phyloP scores from a whole-genome alignment of 345 rosid genomes.

The Ceriops tagal region DNA sequence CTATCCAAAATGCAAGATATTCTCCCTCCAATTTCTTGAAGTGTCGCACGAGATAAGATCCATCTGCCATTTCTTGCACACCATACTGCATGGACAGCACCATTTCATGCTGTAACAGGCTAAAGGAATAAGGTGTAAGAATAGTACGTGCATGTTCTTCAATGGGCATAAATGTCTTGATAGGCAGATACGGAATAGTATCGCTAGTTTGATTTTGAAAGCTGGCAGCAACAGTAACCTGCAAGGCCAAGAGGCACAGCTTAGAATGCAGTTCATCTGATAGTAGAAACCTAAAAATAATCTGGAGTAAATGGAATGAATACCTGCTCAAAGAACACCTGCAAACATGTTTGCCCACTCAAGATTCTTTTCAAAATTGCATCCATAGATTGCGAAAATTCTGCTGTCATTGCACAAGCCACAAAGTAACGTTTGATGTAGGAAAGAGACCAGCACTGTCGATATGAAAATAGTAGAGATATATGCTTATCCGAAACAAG shows the following conservation, averaged over 20 bases:
- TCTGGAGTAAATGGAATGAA: background rate
- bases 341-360: constrained; percentile 60
- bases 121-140: constrained; percentile 80
- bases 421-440: constrained; percentile 59
- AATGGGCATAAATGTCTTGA: constrained; percentile 74
- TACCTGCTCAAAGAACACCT: constrained; percentile 81
- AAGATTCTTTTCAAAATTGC: constrained; percentile 54
- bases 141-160: constrained; percentile 78
- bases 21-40: constrained; percentile 84
- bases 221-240: constrained; percentile 60
- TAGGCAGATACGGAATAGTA: constrained; percentile 41
- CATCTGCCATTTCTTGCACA: constrained; percentile 69
- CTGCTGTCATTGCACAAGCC: constrained; percentile 64
- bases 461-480: constrained; percentile 57
- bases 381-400: constrained; percentile 58
- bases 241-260: constrained; percentile 25
- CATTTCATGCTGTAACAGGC: constrained; percentile 65
- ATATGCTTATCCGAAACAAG: constrained; percentile 78
- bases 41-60: constrained; percentile 70
- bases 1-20: constrained; percentile 61
- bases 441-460: constrained; percentile 67
- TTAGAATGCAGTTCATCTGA: background rate
- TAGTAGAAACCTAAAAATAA: background rate
- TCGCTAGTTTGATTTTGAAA: constrained; percentile 36
- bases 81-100: constrained; percentile 76